Conservation (phyloP, 768 basidiomycete species). For the Boletus reticuloceps region DNA sequence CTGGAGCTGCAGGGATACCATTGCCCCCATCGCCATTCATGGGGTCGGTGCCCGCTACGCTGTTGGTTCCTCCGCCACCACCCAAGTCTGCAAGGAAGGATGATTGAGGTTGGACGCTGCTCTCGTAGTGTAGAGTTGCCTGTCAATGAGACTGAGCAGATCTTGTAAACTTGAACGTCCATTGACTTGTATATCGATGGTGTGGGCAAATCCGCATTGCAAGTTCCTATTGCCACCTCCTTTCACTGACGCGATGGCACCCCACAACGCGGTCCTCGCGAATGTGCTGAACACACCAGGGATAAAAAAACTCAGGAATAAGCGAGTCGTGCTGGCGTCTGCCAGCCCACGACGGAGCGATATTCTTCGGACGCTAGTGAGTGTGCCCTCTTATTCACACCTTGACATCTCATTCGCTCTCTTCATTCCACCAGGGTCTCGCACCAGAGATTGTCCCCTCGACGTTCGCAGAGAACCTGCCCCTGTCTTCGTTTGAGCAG, state of each 20-base stretch:
- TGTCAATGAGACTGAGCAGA: neutral
- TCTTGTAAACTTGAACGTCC: neutral
- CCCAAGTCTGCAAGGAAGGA: constrained; percentile 25
- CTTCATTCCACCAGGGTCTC: constrained; percentile 44
- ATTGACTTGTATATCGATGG: too few species aligned
- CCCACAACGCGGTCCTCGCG: constrained; percentile 53
- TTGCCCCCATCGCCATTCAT: constrained; percentile 23
- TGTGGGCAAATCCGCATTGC: too few species aligned
- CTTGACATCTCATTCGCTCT: neutral
- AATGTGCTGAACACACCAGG: constrained; percentile 62
- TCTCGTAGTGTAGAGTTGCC: neutral
- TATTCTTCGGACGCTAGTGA: constrained; percentile 74
- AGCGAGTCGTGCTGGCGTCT: constrained; percentile 83
- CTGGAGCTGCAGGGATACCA: constrained; percentile 8
- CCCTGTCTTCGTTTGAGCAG: constrained; percentile 63
- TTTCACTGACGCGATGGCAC: neutral
- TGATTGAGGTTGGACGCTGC: constrained; percentile 13
- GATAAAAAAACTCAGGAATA: constrained; percentile 65
- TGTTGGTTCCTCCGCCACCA: constrained; percentile 22
- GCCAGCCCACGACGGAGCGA: constrained; percentile 83
- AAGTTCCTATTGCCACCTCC: neutral
- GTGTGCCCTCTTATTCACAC: too few species aligned
- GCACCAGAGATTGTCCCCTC: constrained; percentile 72
- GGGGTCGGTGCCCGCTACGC: constrained; percentile 15
- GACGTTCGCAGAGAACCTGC: constrained; percentile 77